These are phyloP conservation scores for Malbranchea zuffiana DNA, from an alignment of 2,329 filamentous ascomycete species.

Conservation along the genomic window DNA sequence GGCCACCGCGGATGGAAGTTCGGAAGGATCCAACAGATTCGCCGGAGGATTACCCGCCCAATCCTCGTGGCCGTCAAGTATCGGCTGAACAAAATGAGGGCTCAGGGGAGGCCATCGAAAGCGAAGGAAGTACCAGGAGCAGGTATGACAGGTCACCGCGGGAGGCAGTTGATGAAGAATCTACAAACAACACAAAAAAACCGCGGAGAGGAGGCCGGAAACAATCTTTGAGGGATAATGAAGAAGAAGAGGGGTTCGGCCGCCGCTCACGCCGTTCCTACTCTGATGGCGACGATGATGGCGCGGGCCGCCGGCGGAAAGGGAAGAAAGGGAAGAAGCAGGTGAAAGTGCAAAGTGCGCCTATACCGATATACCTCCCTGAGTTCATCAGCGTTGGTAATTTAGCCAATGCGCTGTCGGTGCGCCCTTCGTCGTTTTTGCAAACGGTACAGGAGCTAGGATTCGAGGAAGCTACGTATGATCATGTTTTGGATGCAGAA, in stretches of 20 bases:
- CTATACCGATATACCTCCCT: slow-evolving; percentile 62
- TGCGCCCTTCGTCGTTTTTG: slow-evolving; percentile 62
- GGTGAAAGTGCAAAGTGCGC: slow-evolving; percentile 29
- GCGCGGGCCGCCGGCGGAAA: slow-evolving; percentile 4
- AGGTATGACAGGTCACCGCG: too few relatives aligned
- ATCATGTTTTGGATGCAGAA: slow-evolving; percentile 81
- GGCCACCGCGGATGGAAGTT: too few relatives aligned
- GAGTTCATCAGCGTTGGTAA: slow-evolving; percentile 86
- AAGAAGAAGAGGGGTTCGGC: slow-evolving; percentile 25
- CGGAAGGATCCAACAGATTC: too few relatives aligned
- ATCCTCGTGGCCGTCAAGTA: too few relatives aligned
- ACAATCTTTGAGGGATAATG: slow-evolving; percentile 10
- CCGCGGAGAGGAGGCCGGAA: neutral
- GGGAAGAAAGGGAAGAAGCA: slow-evolving; percentile 25
- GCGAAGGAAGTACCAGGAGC: too few relatives aligned
- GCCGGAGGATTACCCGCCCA: too few relatives aligned
- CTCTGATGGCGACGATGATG: slow-evolving; percentile 9
- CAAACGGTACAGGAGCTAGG: slow-evolving; percentile 70
- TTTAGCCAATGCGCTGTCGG: slow-evolving; percentile 61
- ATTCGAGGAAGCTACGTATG: slow-evolving; percentile 71
- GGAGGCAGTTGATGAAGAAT: neutral
- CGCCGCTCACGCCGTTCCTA: too few relatives aligned
- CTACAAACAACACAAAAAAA: neutral
- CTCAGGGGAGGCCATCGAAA: too few relatives aligned
- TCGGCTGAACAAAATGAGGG: too few relatives aligned